phyloP scores from a whole-genome alignment of 2,329 filamentous ascomycete genomes.

The Phialocephala subalpina region DNA sequence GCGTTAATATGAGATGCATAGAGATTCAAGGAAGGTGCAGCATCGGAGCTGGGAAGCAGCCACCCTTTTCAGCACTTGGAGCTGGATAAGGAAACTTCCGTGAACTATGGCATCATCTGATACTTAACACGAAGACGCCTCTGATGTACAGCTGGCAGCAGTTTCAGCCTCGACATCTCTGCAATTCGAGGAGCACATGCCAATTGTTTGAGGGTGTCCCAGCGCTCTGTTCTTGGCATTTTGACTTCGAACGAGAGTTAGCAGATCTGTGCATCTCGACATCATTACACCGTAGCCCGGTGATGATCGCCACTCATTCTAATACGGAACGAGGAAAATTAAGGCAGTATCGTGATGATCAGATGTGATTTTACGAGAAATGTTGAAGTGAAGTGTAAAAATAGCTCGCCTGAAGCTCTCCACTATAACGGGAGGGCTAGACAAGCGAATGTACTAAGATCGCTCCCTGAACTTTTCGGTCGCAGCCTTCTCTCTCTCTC shows the following conservation, averaged over 20 bases:
- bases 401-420: not conserved
- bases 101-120: not conserved
- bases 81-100: not conserved
- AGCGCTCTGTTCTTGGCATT: not conserved
- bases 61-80: not conserved
- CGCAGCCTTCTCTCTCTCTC: not conserved
- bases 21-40: not conserved
- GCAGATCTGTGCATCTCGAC: not conserved
- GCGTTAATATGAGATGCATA: too few species aligned
- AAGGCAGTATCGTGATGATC: not conserved
- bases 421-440: slow-evolving; percentile 6
- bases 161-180: not conserved
- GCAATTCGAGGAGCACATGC: not conserved
- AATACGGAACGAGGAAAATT: not conserved
- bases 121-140: not conserved
- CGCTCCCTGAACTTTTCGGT: not conserved
- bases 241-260: not conserved
- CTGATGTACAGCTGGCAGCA: not conserved
- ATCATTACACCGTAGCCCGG: not conserved
- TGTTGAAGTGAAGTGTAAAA: slow-evolving; percentile 1
- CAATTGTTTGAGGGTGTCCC: not conserved
- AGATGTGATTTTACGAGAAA: slow-evolving; percentile 1
- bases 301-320: not conserved
- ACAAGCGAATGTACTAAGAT: not conserved
- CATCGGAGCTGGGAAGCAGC: not conserved